Conservation (phyloP, 1,284 basidiomycete species). For the Tilletia caries region DNA sequence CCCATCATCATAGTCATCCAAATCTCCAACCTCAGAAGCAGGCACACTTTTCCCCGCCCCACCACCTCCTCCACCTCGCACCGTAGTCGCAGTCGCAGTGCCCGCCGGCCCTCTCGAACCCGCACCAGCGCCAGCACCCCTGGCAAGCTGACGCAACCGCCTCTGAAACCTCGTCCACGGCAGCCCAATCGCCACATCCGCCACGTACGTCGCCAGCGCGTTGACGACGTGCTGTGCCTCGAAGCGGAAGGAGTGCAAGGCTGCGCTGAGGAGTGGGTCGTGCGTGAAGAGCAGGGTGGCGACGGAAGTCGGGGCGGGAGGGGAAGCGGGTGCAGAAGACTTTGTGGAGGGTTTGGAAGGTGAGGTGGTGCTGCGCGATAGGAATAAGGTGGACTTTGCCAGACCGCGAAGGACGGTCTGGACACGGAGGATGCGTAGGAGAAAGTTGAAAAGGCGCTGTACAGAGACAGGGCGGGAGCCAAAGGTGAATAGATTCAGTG, state of each 20-base stretch:
- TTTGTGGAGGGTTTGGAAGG: slow-evolving; percentile 23
- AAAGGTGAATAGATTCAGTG: no score
- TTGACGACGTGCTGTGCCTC: slow-evolving; percentile 19
- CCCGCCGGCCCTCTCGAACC: not conserved
- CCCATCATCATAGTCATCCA: not conserved
- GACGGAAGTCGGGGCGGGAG: no score
- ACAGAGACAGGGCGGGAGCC: not conserved
- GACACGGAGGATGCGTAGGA: slow-evolving; percentile 33
- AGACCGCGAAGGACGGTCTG: slow-evolving; percentile 29
- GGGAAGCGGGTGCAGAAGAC: not conserved
- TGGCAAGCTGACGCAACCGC: slow-evolving; percentile 22
- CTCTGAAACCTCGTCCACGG: slow-evolving; percentile 24
- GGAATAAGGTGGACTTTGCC: no score
- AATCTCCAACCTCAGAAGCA: not conserved
- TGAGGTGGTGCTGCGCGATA: slow-evolving; percentile 10
- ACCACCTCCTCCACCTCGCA: not conserved
- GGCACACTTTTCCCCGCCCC: slow-evolving; percentile 13
- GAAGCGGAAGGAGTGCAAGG: slow-evolving; percentile 18
- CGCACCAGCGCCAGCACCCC: slow-evolving; percentile 16
- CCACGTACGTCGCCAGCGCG: slow-evolving; percentile 19
- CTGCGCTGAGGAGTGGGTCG: not conserved
- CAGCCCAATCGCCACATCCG: slow-evolving; percentile 27
- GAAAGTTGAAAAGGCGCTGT: slow-evolving; percentile 33
- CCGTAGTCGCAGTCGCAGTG: slow-evolving; percentile 21
- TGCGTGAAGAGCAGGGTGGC: no score